These are phyloP conservation scores for Mortierella sp. DNA, from an alignment of 371 early-diverging fungal species.

Conservation along the genomic window DNA sequence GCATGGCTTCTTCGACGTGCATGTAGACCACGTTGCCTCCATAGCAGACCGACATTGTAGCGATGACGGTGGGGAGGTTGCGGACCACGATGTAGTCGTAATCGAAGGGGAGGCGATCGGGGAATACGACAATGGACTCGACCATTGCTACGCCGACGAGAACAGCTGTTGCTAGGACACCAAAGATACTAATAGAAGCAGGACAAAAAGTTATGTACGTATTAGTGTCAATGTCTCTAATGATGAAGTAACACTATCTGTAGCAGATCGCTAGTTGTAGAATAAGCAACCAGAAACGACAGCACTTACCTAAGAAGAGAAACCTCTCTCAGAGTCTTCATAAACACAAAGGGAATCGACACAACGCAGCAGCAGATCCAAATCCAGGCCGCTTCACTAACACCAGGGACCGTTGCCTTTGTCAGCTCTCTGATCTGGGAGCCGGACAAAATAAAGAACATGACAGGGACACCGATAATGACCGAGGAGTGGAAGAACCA, in stretches of 20 bases:
- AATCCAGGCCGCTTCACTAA: slow-evolving; percentile 51
- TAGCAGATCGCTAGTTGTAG: neutral
- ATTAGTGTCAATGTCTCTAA: neutral
- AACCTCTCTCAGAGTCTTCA: slow-evolving; percentile 71
- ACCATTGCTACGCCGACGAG: slow-evolving; percentile 47
- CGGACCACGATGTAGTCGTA: slow-evolving; percentile 66
- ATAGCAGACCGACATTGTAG: slow-evolving; percentile 81
- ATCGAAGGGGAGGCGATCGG: slow-evolving; percentile 30
- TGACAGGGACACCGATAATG: slow-evolving; percentile 80
- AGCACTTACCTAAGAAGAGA: slow-evolving; percentile 60
- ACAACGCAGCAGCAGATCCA: slow-evolving; percentile 50
- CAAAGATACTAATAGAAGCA: slow-evolving; percentile 58
- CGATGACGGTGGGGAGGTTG: slow-evolving; percentile 71
- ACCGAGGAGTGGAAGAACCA: slow-evolving; percentile 78
- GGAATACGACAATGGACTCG: slow-evolving; percentile 40
- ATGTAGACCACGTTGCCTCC: slow-evolving; percentile 88
- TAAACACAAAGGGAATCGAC: slow-evolving; percentile 66
- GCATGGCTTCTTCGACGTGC: slow-evolving; percentile 89
- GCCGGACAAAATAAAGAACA: slow-evolving; percentile 85
- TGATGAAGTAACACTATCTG: neutral
- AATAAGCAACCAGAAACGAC: neutral
- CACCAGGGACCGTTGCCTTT: slow-evolving; percentile 20
- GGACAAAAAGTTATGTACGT: too few relatives aligned
- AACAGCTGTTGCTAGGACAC: slow-evolving; percentile 63
- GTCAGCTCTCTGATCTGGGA: slow-evolving; percentile 69